Evolutionary conservation across 2,329 filamentous ascomycete species (phyloP), one percentile per base, ranked within the genome.

Genomic region (Neonectria neomacrospora): DNA sequence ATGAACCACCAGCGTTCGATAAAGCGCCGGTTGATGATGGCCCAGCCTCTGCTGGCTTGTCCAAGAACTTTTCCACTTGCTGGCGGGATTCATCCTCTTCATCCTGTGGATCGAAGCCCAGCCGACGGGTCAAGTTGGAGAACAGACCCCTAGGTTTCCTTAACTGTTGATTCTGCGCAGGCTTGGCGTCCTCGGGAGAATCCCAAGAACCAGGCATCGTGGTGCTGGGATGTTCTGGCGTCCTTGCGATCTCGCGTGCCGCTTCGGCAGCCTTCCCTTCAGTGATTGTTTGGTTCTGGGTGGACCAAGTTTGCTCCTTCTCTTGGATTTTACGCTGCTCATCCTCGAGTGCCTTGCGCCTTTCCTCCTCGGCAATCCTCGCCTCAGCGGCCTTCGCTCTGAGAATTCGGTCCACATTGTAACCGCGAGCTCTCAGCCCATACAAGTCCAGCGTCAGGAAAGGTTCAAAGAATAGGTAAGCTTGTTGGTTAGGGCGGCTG

Each of bases 381-480:
- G 93, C 92, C 77, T 98, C 94, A 2, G 92, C 92, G 20, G 91
- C 93, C 80, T 96, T 96, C 57, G 91, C 91, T 39, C 93, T 88
- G 22, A 99, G 84, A 66, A 99, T 98, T 53, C 96, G 91, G 74
- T 97, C 93, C 41, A 99, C 96, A 70, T 99, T 98, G 82, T 97
- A 98, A 2, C 96, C 96, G 67, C 96, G 93, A 64, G 90, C 89
- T 71, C 93, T 90, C 42, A 99, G 81, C 54, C 94, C 90, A 50
- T 91, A 86, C 23, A 99, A 83, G 70, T 95, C 93, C 9, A 96
- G 89, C 61, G 92, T 95, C 39, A 99, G 81, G 66, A 99, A 91
- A 56, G 93, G 94, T 78, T 98, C 96, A 59, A 99, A 88, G 57
- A 96, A 95, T 59, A 97, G 86, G 58, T 93, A 93, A 2, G 95